Evolutionary conservation across 257 asterid genomes (phyloP).

Genomic region (Cinchona pubescens): DNA sequence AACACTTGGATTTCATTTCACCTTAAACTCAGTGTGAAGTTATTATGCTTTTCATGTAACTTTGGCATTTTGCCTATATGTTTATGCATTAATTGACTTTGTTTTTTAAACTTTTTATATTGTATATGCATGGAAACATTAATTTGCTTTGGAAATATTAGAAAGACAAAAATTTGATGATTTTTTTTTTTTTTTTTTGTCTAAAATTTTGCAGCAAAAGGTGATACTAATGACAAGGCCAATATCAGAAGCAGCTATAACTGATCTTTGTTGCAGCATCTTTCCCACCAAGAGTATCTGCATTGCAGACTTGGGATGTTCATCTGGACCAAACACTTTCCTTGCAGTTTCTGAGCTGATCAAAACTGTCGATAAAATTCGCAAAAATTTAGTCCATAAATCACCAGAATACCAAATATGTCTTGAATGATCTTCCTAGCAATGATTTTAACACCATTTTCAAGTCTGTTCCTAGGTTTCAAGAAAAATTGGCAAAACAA

Average conservation of each 20-base stretch:
- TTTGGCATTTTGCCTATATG: too few relatives aligned
- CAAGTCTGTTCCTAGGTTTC: constrained; percentile 34
- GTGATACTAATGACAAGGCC: constrained; percentile 30
- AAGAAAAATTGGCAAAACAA: constrained; percentile 21
- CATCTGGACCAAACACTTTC: constrained; percentile 62
- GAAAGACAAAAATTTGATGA: background rate
- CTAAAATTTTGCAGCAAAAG: constrained; percentile 23
- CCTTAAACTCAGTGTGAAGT: too few relatives aligned
- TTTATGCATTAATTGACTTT: too few relatives aligned
- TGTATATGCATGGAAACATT: background rate
- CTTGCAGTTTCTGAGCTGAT: constrained; percentile 19
- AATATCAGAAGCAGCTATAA: constrained; percentile 25
- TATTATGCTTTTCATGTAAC: too few relatives aligned
- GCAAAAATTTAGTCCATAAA: constrained; percentile 15
- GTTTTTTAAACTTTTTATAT: too few relatives aligned
- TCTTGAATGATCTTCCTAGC: constrained; percentile 60
- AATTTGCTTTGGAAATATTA: background rate
- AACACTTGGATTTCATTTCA: too few relatives aligned
- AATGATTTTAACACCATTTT: constrained; percentile 67
- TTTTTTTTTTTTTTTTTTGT: background rate
- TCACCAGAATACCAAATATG: constrained; percentile 49
- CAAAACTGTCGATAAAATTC: background rate
- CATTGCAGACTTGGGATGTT: constrained; percentile 72
- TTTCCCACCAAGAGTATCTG: constrained; percentile 22
- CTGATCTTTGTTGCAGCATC: constrained; percentile 22